Base-by-base conservation (phyloP, 2,329 filamentous ascomycete species). In the Pestalotiopsis fici region DNA sequence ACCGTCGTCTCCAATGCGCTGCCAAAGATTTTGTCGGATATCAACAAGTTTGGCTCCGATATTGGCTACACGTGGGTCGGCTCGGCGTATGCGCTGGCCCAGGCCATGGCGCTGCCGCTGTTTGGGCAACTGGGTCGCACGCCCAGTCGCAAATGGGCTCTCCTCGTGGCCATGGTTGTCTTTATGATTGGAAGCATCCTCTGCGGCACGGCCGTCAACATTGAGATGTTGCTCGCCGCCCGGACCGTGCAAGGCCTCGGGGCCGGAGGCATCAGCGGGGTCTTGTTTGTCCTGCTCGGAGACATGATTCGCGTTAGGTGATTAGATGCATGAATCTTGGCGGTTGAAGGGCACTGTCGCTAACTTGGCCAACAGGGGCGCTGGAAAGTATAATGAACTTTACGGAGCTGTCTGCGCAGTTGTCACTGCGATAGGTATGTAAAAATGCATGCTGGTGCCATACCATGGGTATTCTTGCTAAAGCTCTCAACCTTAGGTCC, bases 1-100 rank as follows among this genome's bases (percentile, higher is more conserved):
- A 64, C 61, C 25, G 37, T 64, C 43, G 61, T 64, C 13, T 64
- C 61, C 15, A 64, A 23, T n/a, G 61, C 61, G 21, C 47, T 64
- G 7, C 61, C 61, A 13, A 64, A 64, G 25, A 64, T 64, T 13
- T 12, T 64, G 47, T 64, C 61, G 3, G 61, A 56, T 13, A 64
- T 64, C 39, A 64, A 64, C 37, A 47, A 31, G 12, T 35, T 47
- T 37, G 47, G 61, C 12, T 64, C 61, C 18, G 61, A 64, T 35
- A 56, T 64, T 18, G 43, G 43, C 18, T 64, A 64, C 28, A 62
- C 59, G 6, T 62, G 59, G 59, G 39, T 62, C 12, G 61, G 61
- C 7, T 64, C 61, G 25, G 61, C 47, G 21, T 64, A 64, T 47
- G 25, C 61, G 7, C 25, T 64, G 23, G 61, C 61, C 3, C 61